These are phyloP conservation scores for Lasiodiplodia hormozganensis DNA, from an alignment of 2,329 filamentous ascomycete species.

Conservation along the genomic window DNA sequence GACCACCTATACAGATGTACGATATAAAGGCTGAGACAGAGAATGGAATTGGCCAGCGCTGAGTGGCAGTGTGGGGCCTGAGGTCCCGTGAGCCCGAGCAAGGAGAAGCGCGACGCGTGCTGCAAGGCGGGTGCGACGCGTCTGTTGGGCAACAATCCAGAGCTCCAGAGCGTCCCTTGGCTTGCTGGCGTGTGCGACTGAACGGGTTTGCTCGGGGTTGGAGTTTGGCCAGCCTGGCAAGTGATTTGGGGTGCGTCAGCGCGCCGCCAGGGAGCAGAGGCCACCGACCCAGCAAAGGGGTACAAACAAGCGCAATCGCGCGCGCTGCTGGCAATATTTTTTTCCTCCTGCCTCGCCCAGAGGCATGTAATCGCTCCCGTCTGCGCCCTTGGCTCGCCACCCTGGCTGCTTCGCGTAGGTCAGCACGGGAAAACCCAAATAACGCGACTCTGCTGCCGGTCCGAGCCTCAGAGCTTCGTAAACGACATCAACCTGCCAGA, in stretches of 20 bases:
- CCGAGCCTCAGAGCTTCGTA: conserved; percentile 29
- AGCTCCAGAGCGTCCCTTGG: conserved; percentile 12
- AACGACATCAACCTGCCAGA: conserved; percentile 15
- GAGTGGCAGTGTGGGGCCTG: conserved; percentile 14
- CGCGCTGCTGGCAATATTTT: conserved; percentile 5
- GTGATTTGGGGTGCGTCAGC: background rate
- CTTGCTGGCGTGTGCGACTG: background rate
- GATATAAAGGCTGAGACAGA: conserved; percentile 7
- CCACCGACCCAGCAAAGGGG: conserved; percentile 14
- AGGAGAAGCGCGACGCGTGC: conserved; percentile 29
- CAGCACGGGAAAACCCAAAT: conserved; percentile 28
- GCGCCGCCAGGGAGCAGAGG: background rate
- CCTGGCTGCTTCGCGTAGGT: conserved; percentile 25
- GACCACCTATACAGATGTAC: background rate
- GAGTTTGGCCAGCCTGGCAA: background rate
- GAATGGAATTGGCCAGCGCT: conserved; percentile 18
- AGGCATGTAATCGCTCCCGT: conserved; percentile 12
- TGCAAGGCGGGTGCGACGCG: conserved; percentile 28
- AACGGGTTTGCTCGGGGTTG: background rate
- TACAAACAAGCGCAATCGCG: background rate
- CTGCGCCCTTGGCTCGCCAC: conserved; percentile 24
- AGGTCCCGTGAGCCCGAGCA: conserved; percentile 23
- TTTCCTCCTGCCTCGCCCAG: background rate
- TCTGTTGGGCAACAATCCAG: conserved; percentile 28
- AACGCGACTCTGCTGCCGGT: conserved; percentile 28